Percentiles rank a stretch among this genome's conserved stretches.
Evolutionary conservation across 371 early-diverging fungal species (phyloP).

Genomic region (Rhizopus microsporus): DNA sequence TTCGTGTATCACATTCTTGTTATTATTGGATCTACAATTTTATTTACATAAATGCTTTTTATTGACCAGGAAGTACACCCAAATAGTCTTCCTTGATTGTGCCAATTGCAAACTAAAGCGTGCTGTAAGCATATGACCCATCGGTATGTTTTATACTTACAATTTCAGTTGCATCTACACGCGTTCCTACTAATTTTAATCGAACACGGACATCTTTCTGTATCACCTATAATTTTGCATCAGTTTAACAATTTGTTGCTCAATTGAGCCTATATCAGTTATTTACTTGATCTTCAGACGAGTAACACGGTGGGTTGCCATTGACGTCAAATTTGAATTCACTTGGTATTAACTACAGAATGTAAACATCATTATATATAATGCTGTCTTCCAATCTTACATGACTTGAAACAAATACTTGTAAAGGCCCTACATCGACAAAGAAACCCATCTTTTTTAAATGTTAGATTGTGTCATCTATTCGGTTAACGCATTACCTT

Average conservation of each 20-base stretch:
- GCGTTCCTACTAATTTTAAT: slow-evolving; percentile 92
- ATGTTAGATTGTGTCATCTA: background rate
- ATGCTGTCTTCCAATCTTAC: slow-evolving; percentile 40
- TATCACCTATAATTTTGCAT: slow-evolving; percentile 60
- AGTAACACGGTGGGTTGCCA: slow-evolving; percentile 83
- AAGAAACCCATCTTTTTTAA: slow-evolving; percentile 90
- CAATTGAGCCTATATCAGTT: too few species aligned
- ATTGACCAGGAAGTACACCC: slow-evolving; percentile 60
- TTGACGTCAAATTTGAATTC: slow-evolving; percentile 90
- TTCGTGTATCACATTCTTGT: background rate
- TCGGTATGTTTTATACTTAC: slow-evolving; percentile 50
- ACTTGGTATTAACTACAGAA: slow-evolving; percentile 77
- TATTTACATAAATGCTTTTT: background rate
- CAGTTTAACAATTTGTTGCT: background rate
- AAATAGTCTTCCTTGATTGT: slow-evolving; percentile 96
- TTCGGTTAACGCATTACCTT: slow-evolving; percentile 58
- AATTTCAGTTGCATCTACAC: slow-evolving; percentile 93
- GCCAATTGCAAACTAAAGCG: slow-evolving; percentile 81
- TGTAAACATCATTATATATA: background rate
- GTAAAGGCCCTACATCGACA: slow-evolving; percentile 95
- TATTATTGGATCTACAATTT: too few species aligned
- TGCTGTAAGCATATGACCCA: too few species aligned
- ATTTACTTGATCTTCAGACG: slow-evolving; percentile 79
- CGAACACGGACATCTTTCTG: slow-evolving; percentile 88
- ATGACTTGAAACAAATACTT: slow-evolving; percentile 93